Conservation (phyloP, 163 green algal species). For the Chloromonas sp. region DNA sequence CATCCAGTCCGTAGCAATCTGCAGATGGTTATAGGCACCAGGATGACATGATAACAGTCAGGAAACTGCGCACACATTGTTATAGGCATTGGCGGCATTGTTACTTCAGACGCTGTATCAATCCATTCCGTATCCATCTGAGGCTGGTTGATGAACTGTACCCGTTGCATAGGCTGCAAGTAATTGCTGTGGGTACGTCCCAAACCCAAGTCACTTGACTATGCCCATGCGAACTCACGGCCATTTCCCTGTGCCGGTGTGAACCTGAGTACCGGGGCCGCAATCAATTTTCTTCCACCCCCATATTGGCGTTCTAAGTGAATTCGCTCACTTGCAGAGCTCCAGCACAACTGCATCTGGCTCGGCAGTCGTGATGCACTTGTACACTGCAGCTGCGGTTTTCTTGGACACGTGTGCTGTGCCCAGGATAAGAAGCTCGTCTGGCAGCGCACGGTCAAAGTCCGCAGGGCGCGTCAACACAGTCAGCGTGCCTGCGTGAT, state of each 20-base stretch:
- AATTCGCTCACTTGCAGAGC: neutral
- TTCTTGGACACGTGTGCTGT: neutral
- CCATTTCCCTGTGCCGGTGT: neutral
- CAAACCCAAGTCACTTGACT: neutral
- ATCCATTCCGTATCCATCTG: too few species aligned
- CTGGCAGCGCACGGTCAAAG: constrained; percentile 4
- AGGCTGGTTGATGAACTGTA: too few species aligned
- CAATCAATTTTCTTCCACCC: neutral
- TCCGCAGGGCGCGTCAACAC: neutral
- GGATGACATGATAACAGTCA: too few species aligned
- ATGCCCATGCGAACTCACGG: neutral
- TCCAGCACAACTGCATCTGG: constrained; percentile 2
- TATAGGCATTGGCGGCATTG: too few species aligned
- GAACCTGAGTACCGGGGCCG: neutral
- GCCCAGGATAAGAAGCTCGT: constrained; percentile 1
- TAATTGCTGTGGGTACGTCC: too few species aligned
- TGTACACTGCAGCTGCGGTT: neutral
- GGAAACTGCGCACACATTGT: too few species aligned
- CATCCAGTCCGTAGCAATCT: neutral
- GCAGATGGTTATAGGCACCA: neutral
- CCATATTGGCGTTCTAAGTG: too few species aligned
- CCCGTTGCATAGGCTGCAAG: too few species aligned
- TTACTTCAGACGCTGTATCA: too few species aligned
- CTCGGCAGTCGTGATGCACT: neutral
- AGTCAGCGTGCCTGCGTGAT: constrained; percentile 1